These are phyloP conservation scores for Hypomyces perniciosus DNA, from an alignment of 2,329 filamentous ascomycete genomes.

Conservation along the genomic window DNA sequence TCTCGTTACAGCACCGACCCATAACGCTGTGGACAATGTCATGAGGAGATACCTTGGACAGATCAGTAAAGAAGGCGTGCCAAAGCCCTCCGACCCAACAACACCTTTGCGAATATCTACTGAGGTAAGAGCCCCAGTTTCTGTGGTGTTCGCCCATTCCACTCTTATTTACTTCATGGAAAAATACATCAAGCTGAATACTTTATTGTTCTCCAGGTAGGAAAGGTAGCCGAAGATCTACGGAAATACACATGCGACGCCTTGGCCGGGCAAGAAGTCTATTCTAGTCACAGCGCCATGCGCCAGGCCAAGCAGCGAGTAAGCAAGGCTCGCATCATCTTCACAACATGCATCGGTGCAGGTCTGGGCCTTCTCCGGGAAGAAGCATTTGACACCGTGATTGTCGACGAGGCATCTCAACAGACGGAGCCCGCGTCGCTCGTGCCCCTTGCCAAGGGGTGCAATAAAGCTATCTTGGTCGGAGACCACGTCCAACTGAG, in stretches of 20 bases:
- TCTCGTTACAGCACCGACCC: slow-evolving; percentile 37
- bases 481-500: slow-evolving; percentile 42
- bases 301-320: slow-evolving; percentile 33
- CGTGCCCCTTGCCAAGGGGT: slow-evolving; percentile 36
- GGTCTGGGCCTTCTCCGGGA: slow-evolving; percentile 35
- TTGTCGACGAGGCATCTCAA: slow-evolving; percentile 43
- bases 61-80: not conserved
- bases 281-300: slow-evolving; percentile 22
- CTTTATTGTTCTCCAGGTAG: slow-evolving; percentile 17
- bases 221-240: slow-evolving; percentile 30
- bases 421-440: slow-evolving; percentile 37
- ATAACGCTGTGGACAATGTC: slow-evolving; percentile 41
- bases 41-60: slow-evolving; percentile 28
- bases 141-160: not conserved
- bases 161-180: not conserved
- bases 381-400: slow-evolving; percentile 33
- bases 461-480: slow-evolving; percentile 36
- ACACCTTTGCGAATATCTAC: slow-evolving; percentile 13
- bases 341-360: slow-evolving; percentile 39
- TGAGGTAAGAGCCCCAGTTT: slow-evolving; percentile 6
- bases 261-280: slow-evolving; percentile 23
- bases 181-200: not conserved
- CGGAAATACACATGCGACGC: slow-evolving; percentile 31
- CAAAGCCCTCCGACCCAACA: not conserved
- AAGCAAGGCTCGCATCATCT: slow-evolving; percentile 31